These are phyloP conservation scores for Trichoderma virens DNA, from an alignment of 495 filamentous ascomycete species.

Conservation along the genomic window DNA sequence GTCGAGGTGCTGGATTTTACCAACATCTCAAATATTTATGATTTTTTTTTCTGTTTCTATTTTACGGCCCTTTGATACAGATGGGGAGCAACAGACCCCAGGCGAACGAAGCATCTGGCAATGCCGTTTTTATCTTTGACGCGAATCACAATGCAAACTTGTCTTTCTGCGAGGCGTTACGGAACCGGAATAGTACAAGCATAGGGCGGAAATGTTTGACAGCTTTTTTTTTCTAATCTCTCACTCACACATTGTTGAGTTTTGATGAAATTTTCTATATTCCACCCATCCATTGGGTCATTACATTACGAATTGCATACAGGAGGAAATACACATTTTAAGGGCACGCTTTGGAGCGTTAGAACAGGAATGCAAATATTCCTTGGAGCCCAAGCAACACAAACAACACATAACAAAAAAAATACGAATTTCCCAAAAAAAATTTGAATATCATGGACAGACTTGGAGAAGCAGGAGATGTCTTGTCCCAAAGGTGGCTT, in stretches of 20 bases:
- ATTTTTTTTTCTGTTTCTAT: not conserved
- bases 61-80: not conserved
- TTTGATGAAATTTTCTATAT: not conserved
- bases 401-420: not conserved
- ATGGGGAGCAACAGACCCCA: constrained; percentile 5
- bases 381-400: not conserved
- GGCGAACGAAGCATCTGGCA: not conserved
- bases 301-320: constrained; percentile 5
- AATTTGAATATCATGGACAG: too few species aligned
- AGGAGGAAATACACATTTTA: constrained; percentile 3
- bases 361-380: not conserved
- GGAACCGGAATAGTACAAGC: not conserved
- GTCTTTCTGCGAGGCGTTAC: constrained; percentile 5
- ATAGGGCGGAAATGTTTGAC: not conserved
- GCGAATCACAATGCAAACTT: not conserved
- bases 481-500: not conserved
- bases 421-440: too few species aligned
- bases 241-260: not conserved
- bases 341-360: not conserved
- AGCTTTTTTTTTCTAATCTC: not conserved
- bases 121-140: not conserved
- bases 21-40: not conserved
- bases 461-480: too few species aligned
- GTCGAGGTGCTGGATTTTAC: not conserved
- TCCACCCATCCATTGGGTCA: not conserved